phyloP scores from a whole-genome alignment of 23 red algal species.

The Pyropia yezoensis region DNA sequence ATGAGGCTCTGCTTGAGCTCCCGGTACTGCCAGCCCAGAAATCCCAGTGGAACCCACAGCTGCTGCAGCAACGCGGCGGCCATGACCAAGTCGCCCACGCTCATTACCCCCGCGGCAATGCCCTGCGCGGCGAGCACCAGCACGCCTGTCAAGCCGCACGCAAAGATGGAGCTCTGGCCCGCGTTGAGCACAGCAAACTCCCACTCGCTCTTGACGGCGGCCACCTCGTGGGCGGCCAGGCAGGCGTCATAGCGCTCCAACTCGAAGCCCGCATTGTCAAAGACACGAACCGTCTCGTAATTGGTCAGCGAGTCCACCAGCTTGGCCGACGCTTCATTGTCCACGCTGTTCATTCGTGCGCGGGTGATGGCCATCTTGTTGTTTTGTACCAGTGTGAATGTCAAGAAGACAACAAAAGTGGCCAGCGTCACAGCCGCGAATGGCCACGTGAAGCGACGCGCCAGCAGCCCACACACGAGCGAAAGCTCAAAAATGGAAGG shows the following conservation, averaged over 20 bases:
- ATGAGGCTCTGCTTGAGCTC: slow-evolving; percentile 90
- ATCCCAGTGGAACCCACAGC: slow-evolving; percentile 85
- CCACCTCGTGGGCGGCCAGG: slow-evolving; percentile 56
- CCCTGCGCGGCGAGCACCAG: slow-evolving; percentile 38
- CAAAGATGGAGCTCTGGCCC: slow-evolving; percentile 69
- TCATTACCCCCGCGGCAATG: slow-evolving; percentile 45
- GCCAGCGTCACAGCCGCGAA: slow-evolving; percentile 49
- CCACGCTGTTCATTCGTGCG: slow-evolving; percentile 44
- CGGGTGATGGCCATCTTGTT: slow-evolving; percentile 40
- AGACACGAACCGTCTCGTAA: slow-evolving; percentile 60
- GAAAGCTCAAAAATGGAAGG: slow-evolving; percentile 81
- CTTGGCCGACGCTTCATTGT: slow-evolving; percentile 81
- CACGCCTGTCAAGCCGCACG: slow-evolving; percentile 37
- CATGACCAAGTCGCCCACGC: slow-evolving; percentile 90
- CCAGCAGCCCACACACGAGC: slow-evolving; percentile 73
- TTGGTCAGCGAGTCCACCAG: slow-evolving; percentile 72
- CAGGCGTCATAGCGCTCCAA: slow-evolving; percentile 52
- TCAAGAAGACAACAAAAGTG: slow-evolving; percentile 54
- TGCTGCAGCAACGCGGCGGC: slow-evolving; percentile 82
- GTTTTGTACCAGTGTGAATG: slow-evolving; percentile 64
- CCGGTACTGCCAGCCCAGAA: slow-evolving; percentile 98
- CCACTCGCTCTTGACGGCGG: slow-evolving; percentile 68
- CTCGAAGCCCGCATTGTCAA: slow-evolving; percentile 69
- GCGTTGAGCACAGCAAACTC: slow-evolving; percentile 62
- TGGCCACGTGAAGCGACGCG: slow-evolving; percentile 30